These are phyloP conservation scores for Mytilinidion resinicola DNA, from an alignment of 495 filamentous ascomycete species.

Conservation along the genomic window DNA sequence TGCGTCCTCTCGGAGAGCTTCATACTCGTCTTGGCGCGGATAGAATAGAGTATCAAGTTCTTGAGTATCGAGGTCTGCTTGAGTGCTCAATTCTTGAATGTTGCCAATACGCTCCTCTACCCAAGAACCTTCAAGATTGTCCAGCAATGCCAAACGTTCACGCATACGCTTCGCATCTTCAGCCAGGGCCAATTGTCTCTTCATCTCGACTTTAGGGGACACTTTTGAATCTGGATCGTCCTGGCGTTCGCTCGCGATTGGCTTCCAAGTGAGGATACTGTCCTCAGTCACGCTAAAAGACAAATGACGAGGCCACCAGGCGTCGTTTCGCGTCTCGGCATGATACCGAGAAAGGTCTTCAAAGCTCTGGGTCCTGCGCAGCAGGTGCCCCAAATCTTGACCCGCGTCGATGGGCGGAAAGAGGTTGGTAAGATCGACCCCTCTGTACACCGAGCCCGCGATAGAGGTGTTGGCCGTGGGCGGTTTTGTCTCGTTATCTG, in stretches of 20 bases:
- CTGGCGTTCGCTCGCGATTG: constrained; percentile 34
- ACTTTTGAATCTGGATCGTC: constrained; percentile 29
- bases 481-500: constrained; percentile 6
- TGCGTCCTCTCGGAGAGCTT: constrained; percentile 56
- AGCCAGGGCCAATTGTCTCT: constrained; percentile 45
- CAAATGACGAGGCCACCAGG: constrained; percentile 69
- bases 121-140: constrained; percentile 55
- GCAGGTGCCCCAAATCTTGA: constrained; percentile 22
- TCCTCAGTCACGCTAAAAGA: constrained; percentile 90
- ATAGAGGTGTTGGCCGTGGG: constrained; percentile 29
- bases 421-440: constrained; percentile 28
- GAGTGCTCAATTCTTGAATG: constrained; percentile 58
- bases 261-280: constrained; percentile 68
- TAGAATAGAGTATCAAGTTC: constrained; percentile 63
- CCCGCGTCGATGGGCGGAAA: constrained; percentile 22
- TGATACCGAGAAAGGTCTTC: constrained; percentile 34
- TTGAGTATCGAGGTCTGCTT: constrained; percentile 53
- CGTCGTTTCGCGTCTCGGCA: constrained; percentile 43
- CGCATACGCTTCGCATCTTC: constrained; percentile 58
- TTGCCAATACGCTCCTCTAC: constrained; percentile 55
- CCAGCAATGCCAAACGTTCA: constrained; percentile 42
- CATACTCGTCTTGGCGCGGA: constrained; percentile 58
- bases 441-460: constrained; percentile 33
- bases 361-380: constrained; percentile 44
- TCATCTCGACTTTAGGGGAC: constrained; percentile 25